phyloP scores from a whole-genome alignment of 495 filamentous ascomycete genomes.

The Hypoxylon intermedium region DNA sequence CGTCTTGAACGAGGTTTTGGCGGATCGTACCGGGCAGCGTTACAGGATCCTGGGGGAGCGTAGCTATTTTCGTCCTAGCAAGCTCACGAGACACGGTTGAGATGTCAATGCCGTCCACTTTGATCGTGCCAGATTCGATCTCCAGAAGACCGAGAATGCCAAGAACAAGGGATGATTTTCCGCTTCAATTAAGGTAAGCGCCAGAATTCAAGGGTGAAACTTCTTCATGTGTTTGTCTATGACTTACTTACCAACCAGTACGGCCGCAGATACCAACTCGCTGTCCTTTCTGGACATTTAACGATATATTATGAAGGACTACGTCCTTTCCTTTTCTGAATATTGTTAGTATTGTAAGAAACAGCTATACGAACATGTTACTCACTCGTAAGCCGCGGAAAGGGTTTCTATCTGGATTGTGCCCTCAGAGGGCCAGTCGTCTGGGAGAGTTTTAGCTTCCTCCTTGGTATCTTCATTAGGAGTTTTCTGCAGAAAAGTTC shows the following conservation, averaged over 20 bases:
- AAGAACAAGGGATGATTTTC: not conserved
- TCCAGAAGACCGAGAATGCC: not conserved
- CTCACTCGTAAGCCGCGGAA: not conserved
- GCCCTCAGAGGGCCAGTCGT: not conserved
- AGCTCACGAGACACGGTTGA: not conserved
- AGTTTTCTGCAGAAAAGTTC: not conserved
- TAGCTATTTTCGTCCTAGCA: not conserved
- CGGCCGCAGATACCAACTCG: not conserved
- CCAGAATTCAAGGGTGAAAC: not conserved
- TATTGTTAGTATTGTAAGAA: not conserved
- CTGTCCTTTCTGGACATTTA: not conserved
- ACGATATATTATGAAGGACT: not conserved
- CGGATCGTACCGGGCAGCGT: not conserved
- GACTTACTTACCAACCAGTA: not conserved
- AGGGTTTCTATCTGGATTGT: not conserved
- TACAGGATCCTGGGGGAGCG: not conserved
- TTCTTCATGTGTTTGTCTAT: not conserved
- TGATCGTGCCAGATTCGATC: not conserved
- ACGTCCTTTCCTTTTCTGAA: not conserved
- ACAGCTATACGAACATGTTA: not conserved
- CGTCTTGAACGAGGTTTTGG: not conserved
- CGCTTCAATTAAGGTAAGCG: not conserved
- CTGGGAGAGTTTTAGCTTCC: not conserved
- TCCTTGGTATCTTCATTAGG: not conserved
- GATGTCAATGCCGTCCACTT: not conserved